Conservation (phyloP, 352 stramenopile species). For the Phytopythium oedochilum region DNA sequence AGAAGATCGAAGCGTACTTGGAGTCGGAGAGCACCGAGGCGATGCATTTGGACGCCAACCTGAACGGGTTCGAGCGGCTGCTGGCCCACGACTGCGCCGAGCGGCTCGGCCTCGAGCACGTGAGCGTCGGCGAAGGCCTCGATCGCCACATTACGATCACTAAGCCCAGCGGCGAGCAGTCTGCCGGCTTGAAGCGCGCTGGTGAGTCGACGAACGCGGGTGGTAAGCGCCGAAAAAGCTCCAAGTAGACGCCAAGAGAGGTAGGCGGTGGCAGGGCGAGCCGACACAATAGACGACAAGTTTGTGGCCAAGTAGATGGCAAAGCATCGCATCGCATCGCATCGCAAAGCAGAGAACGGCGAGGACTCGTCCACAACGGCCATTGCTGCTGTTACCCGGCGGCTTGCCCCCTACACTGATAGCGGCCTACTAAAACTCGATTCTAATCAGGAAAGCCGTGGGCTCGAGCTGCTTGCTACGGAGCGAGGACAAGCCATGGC, state of each 20-base stretch:
- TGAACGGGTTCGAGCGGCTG: constrained; percentile 82
- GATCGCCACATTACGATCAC: constrained; percentile 80
- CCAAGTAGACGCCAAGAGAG: not conserved
- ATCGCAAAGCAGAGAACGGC: no score
- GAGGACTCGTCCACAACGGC: not conserved
- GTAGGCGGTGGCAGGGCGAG: no score
- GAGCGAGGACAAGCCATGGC: not conserved
- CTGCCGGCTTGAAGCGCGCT: not conserved
- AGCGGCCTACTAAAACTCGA: constrained; percentile 1
- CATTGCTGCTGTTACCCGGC: not conserved
- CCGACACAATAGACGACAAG: not conserved
- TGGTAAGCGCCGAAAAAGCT: not conserved
- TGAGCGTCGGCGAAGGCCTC: constrained; percentile 60
- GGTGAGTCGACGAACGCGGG: not conserved
- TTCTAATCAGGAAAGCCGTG: constrained; percentile 1
- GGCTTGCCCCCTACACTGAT: not conserved
- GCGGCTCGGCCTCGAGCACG: constrained; percentile 62
- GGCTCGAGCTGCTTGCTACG: not conserved
- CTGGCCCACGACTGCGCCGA: constrained; percentile 82
- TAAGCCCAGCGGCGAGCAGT: not conserved
- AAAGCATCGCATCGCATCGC: no score
- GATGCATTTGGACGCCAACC: constrained; percentile 65
- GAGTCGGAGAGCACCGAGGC: constrained; percentile 35
- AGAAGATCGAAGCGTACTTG: constrained; percentile 72
- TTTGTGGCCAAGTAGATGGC: no score